A percentile compares a stretch with the other conserved stretches of the same genome.
These are phyloP conservation scores for Marsdenia floribunda DNA, from an alignment of 257 asterid species.

Conservation along the genomic window DNA sequence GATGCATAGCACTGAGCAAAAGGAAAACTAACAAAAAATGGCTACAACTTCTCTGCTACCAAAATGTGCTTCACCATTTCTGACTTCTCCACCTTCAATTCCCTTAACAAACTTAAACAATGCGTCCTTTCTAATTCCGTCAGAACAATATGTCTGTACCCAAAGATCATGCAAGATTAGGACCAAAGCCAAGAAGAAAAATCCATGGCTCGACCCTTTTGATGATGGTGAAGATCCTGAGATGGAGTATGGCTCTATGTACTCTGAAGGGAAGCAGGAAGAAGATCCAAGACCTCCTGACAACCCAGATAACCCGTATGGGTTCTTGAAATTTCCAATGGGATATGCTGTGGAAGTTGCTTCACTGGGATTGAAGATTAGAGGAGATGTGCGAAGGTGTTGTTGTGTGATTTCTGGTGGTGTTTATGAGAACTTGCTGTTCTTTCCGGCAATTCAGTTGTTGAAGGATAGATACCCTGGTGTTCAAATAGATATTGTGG, in stretches of 20 bases:
- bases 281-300: slow-evolving; percentile 85
- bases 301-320: slow-evolving; percentile 65
- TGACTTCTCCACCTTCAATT: slow-evolving; percentile 29
- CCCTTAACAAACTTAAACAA: slow-evolving; percentile 29
- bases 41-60: slow-evolving; percentile 43
- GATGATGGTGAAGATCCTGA: slow-evolving; percentile 77
- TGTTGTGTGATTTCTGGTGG: slow-evolving; percentile 81
- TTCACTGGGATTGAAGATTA: slow-evolving; percentile 57
- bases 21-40: slow-evolving; percentile 19
- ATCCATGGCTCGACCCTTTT: slow-evolving; percentile 80
- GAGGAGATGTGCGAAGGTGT: slow-evolving; percentile 86
- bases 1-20: not conserved
- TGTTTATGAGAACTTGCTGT: slow-evolving; percentile 71
- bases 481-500: slow-evolving; percentile 57
- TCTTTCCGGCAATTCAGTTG: slow-evolving; percentile 78
- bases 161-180: slow-evolving; percentile 26
- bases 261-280: slow-evolving; percentile 70
- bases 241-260: slow-evolving; percentile 59
- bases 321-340: slow-evolving; percentile 73
- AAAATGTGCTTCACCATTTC: slow-evolving; percentile 38
- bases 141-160: slow-evolving; percentile 11
- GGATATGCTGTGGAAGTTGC: slow-evolving; percentile 75
- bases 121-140: slow-evolving; percentile 21
- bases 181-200: slow-evolving; percentile 50
- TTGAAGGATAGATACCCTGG: slow-evolving; percentile 86